Conservation (phyloP, 1,284 basidiomycete species). For the Pseudozyma sp. region DNA sequence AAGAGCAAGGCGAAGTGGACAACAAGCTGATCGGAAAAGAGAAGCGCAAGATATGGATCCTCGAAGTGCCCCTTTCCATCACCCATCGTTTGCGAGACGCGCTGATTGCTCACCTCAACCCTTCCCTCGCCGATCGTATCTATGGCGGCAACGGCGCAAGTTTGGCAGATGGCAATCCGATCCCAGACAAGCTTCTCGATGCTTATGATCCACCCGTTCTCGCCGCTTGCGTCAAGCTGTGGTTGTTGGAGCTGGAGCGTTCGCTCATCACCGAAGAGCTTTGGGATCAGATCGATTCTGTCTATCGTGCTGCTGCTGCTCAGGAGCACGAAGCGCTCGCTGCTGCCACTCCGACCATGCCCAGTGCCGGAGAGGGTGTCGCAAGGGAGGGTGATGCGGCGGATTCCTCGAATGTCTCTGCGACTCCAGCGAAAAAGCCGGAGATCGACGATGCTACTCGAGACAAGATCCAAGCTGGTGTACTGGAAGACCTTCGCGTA, state of each 20-base stretch:
- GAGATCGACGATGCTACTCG: conserved; percentile 81
- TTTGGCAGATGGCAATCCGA: conserved; percentile 13
- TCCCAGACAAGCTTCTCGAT: conserved; percentile 74
- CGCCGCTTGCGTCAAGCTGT: conserved; percentile 84
- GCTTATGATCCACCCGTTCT: conserved; percentile 87
- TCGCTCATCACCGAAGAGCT: conserved; percentile 54
- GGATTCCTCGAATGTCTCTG: background rate
- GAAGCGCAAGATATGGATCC: conserved; percentile 90
- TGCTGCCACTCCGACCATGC: conserved; percentile 12
- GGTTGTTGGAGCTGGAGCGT: conserved; percentile 69
- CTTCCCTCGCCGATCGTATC: conserved; percentile 37
- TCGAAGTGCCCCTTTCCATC: conserved; percentile 77
- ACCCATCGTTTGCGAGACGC: conserved; percentile 85
- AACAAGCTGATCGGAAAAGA: conserved; percentile 72
- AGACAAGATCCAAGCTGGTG: conserved; percentile 75
- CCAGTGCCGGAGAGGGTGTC: conserved; percentile 10
- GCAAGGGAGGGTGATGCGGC: conserved; percentile 5
- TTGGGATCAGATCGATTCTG: conserved; percentile 62
- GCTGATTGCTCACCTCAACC: conserved; percentile 73
- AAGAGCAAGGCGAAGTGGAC: conserved; percentile 11
- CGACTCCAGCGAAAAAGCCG: conserved; percentile 71
- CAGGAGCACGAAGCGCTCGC: conserved; percentile 55
- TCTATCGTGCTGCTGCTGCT: conserved; percentile 60
- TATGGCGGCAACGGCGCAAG: conserved; percentile 21
- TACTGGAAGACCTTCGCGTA: conserved; percentile 76